Percentiles rank a stretch among this genome's conserved stretches.
Conservation (phyloP, 202 grass and related monocot species). For the Saccharum hybrid region DNA sequence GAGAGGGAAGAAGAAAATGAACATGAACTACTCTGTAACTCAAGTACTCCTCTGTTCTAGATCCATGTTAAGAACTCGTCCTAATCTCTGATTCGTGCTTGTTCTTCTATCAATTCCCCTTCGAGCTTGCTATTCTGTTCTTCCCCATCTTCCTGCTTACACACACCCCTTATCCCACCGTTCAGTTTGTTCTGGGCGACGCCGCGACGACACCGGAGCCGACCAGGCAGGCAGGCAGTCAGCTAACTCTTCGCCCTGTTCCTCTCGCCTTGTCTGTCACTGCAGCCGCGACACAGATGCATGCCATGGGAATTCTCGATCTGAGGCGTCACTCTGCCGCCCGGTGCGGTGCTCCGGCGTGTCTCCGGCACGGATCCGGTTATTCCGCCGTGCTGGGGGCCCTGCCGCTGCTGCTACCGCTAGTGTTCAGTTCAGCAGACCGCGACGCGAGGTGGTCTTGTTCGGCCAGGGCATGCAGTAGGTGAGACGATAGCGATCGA, state of each 20-base stretch:
- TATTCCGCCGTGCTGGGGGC: not conserved
- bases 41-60: too few relatives aligned
- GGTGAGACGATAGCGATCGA: not conserved
- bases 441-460: not conserved
- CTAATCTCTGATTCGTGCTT: too few relatives aligned
- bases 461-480: not conserved
- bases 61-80: too few relatives aligned
- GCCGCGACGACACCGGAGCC: not conserved
- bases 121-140: too few relatives aligned
- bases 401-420: too few relatives aligned
- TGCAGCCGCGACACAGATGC: not conserved
- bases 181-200: too few relatives aligned
- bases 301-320: not conserved
- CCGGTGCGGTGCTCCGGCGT: not conserved
- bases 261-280: not conserved
- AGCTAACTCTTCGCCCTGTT: slow-evolving; percentile 35
- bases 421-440: too few relatives aligned
- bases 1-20: too few relatives aligned
- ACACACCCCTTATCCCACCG: too few relatives aligned
- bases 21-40: too few relatives aligned
- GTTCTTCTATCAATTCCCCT: too few relatives aligned
- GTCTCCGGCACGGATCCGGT: slow-evolving; percentile 40
- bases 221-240: slow-evolving; percentile 14
- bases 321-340: not conserved
- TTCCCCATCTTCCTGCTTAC: too few relatives aligned